Percentiles rank a stretch among this genome's conserved stretches.
Conservation (phyloP, 768 basidiomycete species). For the Mycena alexandri region DNA sequence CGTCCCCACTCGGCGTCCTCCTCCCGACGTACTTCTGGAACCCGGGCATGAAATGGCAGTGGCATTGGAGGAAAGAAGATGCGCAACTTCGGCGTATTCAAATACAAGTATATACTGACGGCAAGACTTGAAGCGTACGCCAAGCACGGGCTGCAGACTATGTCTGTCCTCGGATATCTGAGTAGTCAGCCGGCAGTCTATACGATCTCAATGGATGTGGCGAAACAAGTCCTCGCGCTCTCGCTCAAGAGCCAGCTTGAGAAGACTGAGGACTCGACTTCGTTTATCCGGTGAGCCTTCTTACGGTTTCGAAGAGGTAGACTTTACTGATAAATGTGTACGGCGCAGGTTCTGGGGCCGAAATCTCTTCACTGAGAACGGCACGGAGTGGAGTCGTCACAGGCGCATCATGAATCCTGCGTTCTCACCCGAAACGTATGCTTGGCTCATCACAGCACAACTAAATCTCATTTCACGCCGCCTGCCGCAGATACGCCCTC, state of each 20-base stretch:
- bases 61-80: slow-evolving; percentile 16
- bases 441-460: not conserved
- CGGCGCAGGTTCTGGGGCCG: slow-evolving; percentile 4
- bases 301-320: too few relatives aligned
- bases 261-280: not conserved
- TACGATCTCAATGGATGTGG: slow-evolving; percentile 9
- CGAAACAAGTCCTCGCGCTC: not conserved
- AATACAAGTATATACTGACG: not conserved
- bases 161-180: not conserved
- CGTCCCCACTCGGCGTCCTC: too few relatives aligned
- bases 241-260: slow-evolving; percentile 12
- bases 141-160: slow-evolving; percentile 8
- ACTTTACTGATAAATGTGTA: not conserved
- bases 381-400: slow-evolving; percentile 23
- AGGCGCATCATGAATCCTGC: slow-evolving; percentile 23
- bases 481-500: not conserved
- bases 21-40: too few relatives aligned
- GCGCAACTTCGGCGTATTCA: not conserved
- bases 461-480: not conserved
- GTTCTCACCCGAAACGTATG: slow-evolving; percentile 13
- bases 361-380: slow-evolving; percentile 21
- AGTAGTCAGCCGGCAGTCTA: not conserved
- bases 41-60: too few relatives aligned
- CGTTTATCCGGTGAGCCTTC: not conserved
- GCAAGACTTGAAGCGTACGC: not conserved